These are phyloP conservation scores for Eimeria falciformis DNA, from an alignment of 169 alveolate genomes.

Conservation along the genomic window DNA sequence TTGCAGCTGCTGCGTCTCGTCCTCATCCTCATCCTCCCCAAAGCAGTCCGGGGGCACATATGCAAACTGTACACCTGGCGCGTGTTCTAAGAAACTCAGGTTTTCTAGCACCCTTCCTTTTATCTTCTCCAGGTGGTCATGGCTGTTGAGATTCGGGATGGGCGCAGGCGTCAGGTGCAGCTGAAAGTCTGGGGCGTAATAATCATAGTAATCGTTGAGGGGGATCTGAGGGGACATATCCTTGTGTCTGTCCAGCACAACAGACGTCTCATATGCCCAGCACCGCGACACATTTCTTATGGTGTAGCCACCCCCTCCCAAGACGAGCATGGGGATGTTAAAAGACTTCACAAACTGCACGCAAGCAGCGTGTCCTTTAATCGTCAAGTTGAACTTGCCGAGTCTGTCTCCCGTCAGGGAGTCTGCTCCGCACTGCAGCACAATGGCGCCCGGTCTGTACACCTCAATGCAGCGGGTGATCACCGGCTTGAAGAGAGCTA, in stretches of 20 bases:
- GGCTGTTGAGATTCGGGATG: constrained; percentile 95
- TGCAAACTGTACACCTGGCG: constrained; percentile 81
- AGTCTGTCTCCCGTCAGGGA: constrained; percentile 96
- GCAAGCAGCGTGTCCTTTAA: constrained; percentile 99
- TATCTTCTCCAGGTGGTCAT: constrained; percentile 95
- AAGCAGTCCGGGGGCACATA: constrained; percentile 80
- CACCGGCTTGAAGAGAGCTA: constrained; percentile 94
- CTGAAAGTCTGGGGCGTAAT: constrained; percentile 97
- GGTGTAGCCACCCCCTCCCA: constrained; percentile 97
- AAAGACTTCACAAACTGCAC: constrained; percentile 93
- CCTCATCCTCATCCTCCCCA: constrained; percentile 74
- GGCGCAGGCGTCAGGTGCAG: constrained; percentile 94
- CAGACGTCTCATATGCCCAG: constrained; percentile 99
- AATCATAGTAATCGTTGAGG: constrained; percentile 95
- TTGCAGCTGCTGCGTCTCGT: constrained; percentile 47
- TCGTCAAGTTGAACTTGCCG: constrained; percentile 97
- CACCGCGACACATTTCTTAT: constrained; percentile 99
- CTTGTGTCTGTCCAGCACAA: constrained; percentile 92
- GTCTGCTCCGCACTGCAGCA: constrained; percentile 99
- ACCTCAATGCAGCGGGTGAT: constrained; percentile 95
- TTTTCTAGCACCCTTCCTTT: constrained; percentile 94
- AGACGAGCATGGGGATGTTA: constrained; percentile 92
- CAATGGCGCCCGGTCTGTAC: constrained; percentile 98
- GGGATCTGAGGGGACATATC: constrained; percentile 91
- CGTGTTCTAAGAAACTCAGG: constrained; percentile 91